phyloP scores from a whole-genome alignment of 2,329 filamentous ascomycete genomes.

The Paracoccidioides lutzii region DNA sequence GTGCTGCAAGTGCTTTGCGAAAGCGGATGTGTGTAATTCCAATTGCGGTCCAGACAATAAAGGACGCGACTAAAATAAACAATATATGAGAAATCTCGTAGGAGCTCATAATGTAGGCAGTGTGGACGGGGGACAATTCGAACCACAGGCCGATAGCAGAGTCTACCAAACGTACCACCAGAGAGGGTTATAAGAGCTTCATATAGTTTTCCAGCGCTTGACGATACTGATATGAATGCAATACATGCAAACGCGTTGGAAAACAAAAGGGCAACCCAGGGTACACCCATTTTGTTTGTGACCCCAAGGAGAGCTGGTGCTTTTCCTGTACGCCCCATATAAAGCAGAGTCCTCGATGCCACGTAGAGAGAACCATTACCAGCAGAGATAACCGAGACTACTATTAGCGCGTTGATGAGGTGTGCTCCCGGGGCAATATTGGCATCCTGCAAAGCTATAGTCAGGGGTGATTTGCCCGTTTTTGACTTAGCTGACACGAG shows the following conservation, averaged over 20 bases:
- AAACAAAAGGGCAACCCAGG: constrained; percentile 48
- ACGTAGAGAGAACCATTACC: constrained; percentile 70
- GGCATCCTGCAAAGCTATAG: constrained; percentile 58
- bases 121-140: too few species aligned
- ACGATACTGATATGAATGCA: constrained; percentile 21
- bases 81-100: background rate
- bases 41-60: constrained; percentile 31
- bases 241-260: constrained; percentile 56
- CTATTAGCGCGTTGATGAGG: constrained; percentile 65
- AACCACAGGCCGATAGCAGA: too few species aligned
- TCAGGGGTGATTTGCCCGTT: constrained; percentile 60
- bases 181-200: constrained; percentile 23
- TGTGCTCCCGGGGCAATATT: constrained; percentile 62
- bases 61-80: constrained; percentile 21
- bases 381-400: constrained; percentile 58
- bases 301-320: constrained; percentile 56
- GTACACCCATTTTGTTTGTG: constrained; percentile 52
- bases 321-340: constrained; percentile 61
- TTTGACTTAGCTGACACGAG: constrained; percentile 50
- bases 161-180: constrained; percentile 15
- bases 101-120: too few species aligned
- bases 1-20: constrained; percentile 24
- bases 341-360: constrained; percentile 58
- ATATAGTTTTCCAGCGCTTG: constrained; percentile 20
- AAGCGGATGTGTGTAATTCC: constrained; percentile 32